Conservation (phyloP, 371 early-diverging fungal genomes). For the Mucor mucedo region DNA sequence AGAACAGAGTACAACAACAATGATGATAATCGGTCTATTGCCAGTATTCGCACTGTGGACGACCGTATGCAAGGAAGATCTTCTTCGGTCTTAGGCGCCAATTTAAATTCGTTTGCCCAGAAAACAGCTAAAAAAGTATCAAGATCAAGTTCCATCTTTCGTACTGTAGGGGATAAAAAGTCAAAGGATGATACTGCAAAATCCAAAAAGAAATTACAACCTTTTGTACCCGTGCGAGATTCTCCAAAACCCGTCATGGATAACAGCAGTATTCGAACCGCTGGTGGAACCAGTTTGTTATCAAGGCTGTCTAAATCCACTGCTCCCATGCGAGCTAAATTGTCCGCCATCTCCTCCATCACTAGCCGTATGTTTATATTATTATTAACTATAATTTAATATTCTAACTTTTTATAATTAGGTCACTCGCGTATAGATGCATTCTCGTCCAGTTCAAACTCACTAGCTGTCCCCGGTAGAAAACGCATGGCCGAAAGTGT, state of each 20-base stretch:
- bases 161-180: constrained; percentile 2
- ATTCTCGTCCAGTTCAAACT: constrained; percentile 6
- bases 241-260: constrained; percentile 10
- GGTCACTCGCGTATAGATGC: constrained; percentile 22
- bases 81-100: constrained; percentile 12
- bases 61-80: constrained; percentile 29
- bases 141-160: constrained; percentile 31
- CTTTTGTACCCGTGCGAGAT: constrained; percentile 31
- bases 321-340: constrained; percentile 39
- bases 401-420: background rate
- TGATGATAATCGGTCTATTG: constrained; percentile 23
- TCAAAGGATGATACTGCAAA: background rate
- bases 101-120: constrained; percentile 26
- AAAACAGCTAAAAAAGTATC: constrained; percentile 35
- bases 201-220: constrained; percentile 23
- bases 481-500: constrained; percentile 50
- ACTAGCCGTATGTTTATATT: constrained; percentile 8
- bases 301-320: constrained; percentile 39
- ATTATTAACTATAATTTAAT: background rate
- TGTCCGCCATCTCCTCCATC: constrained; percentile 25
- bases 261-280: constrained; percentile 22
- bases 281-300: constrained; percentile 30
- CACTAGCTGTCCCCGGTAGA: constrained; percentile 35
- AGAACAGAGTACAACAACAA: constrained; percentile 31
- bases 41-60: constrained; percentile 27